phyloP scores from a whole-genome alignment of 768 basidiomycete species.

The Mrakia frigida region DNA sequence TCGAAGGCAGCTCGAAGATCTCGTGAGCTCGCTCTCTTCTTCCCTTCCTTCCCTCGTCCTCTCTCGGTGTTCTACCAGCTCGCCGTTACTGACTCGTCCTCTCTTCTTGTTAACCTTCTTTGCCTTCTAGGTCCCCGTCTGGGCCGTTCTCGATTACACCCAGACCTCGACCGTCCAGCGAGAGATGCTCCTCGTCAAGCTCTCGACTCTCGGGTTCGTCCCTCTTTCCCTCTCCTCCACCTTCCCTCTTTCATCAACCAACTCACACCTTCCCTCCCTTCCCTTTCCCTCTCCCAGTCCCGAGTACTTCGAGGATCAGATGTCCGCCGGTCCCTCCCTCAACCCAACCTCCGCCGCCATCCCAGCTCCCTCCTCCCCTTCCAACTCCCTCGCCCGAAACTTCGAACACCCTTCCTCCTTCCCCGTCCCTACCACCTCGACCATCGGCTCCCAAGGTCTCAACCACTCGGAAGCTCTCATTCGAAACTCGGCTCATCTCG shows the following conservation, averaged over 20 bases:
- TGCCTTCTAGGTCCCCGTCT: constrained; percentile 77
- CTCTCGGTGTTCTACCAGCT: not conserved
- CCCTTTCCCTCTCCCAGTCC: constrained; percentile 18
- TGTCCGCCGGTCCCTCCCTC: constrained; percentile 31
- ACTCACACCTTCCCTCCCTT: not conserved
- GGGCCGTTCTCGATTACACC: constrained; percentile 98
- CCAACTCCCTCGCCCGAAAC: constrained; percentile 14
- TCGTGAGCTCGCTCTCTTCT: constrained; percentile 54
- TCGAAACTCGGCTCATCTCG: constrained; percentile 79
- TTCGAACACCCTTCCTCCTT: constrained; percentile 28
- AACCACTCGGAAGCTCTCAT: constrained; percentile 82
- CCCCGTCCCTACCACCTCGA: constrained; percentile 12
- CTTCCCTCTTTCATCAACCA: not conserved
- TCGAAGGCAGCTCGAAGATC: constrained; percentile 87
- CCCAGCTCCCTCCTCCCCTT: not conserved
- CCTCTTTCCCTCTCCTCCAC: not conserved
- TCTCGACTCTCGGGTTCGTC: constrained; percentile 76
- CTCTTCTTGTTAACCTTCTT: not conserved
- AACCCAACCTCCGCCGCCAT: constrained; percentile 17
- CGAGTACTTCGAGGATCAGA: constrained; percentile 33
- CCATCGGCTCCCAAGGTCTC: constrained; percentile 41
- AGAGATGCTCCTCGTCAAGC: constrained; percentile 89
- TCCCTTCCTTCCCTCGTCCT: not conserved
- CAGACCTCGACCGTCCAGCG: constrained; percentile 84
- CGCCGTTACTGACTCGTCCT: not conserved